Percentiles rank a stretch among this genome's conserved stretches.
These are phyloP conservation scores for Cucumis hystrix DNA, from an alignment of 306 rosid genomes.

Conservation along the genomic window DNA sequence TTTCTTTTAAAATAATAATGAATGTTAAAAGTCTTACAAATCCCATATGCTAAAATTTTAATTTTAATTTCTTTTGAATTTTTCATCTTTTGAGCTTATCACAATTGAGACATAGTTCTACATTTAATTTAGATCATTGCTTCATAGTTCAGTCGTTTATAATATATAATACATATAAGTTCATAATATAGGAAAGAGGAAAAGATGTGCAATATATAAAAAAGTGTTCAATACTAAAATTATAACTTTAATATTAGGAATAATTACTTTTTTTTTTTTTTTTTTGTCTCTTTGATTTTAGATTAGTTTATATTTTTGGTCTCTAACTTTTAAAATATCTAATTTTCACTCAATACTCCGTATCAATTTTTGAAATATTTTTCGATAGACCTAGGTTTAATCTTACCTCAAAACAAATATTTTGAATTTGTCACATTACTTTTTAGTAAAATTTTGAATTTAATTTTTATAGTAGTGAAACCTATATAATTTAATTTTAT, in stretches of 20 bases:
- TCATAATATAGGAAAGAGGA: not conserved
- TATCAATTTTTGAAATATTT: too few species aligned
- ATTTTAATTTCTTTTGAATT: not conserved
- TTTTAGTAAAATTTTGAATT: too few species aligned
- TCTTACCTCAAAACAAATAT: too few species aligned
- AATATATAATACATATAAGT: too few species aligned
- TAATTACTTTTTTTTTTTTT: too few species aligned
- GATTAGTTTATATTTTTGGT: too few species aligned
- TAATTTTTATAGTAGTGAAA: too few species aligned
- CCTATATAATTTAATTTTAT: too few species aligned
- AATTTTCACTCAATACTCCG: too few species aligned
- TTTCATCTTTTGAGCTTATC: not conserved
- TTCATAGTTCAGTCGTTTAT: not conserved
- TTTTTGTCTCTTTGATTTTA: too few species aligned
- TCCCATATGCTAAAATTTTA: not conserved
- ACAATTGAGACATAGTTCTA: not conserved
- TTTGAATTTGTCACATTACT: too few species aligned
- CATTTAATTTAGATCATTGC: not conserved
- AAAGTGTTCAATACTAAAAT: not conserved
- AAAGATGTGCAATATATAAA: not conserved
- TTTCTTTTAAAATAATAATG: not conserved
- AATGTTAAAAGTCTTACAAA: not conserved
- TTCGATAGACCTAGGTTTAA: fast-evolving
- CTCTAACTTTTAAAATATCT: too few species aligned
- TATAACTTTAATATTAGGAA: not conserved